phyloP scores from a whole-genome alignment of 805 yeast species.

The Metschnikowia similis region DNA sequence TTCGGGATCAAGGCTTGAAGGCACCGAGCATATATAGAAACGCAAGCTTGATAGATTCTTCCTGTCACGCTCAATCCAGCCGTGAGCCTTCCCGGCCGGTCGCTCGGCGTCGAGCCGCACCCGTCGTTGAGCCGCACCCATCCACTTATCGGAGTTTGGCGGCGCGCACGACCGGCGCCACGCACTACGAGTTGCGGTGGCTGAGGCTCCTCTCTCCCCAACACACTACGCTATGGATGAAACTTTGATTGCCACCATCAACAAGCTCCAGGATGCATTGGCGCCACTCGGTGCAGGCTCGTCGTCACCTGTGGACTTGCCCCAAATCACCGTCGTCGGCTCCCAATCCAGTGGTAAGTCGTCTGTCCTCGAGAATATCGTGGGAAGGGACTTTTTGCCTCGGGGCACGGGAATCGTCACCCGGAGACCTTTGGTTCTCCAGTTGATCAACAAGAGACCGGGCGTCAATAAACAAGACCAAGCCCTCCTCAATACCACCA shows the following conservation, averaged over 20 bases:
- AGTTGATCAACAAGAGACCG: slow-evolving; percentile 67
- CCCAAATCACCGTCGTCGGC: slow-evolving; percentile 94
- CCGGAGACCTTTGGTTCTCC: slow-evolving; percentile 80
- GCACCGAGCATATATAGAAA: no score
- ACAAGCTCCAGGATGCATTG: slow-evolving; percentile 92
- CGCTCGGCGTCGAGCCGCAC: neutral
- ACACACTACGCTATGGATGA: slow-evolving; percentile 56
- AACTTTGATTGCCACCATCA: slow-evolving; percentile 74
- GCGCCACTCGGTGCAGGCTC: slow-evolving; percentile 93
- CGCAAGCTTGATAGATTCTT: no score
- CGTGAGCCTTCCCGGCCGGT: neutral
- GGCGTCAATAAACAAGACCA: slow-evolving; percentile 18
- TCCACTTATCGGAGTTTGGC: slow-evolving; percentile 3
- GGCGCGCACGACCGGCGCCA: slow-evolving; percentile 9
- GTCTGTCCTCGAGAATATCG: slow-evolving; percentile 85
- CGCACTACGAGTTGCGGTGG: slow-evolving; percentile 1
- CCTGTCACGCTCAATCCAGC: no score
- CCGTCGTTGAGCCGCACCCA: neutral
- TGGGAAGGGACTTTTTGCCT: slow-evolving; percentile 87
- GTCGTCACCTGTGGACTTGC: slow-evolving; percentile 83
- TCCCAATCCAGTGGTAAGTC: slow-evolving; percentile 89
- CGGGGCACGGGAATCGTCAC: slow-evolving; percentile 93
- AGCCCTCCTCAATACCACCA: slow-evolving; percentile 40
- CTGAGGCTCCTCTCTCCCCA: neutral
- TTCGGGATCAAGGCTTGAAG: no score